These are phyloP conservation scores for Colletotrichum cereale DNA, from an alignment of 2,329 filamentous ascomycete genomes.

Conservation along the genomic window DNA sequence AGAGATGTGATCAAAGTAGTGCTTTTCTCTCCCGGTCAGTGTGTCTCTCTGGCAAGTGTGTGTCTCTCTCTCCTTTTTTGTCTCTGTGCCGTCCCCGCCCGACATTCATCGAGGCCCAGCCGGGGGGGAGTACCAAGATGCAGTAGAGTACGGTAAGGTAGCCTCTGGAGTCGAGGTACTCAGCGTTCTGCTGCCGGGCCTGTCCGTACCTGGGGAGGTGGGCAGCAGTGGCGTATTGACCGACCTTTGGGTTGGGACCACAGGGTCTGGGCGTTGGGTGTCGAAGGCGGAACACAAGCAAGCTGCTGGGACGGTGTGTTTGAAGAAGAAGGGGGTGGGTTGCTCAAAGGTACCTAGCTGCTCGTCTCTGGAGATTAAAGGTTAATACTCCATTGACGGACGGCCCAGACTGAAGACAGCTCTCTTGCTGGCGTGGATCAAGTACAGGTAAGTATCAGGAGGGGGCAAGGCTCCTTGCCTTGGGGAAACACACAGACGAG, in stretches of 20 bases:
- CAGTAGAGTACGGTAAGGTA: slow-evolving; percentile 9
- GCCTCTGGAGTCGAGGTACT: slow-evolving; percentile 16
- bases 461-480: slow-evolving; percentile 34
- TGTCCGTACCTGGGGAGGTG: slow-evolving; percentile 19
- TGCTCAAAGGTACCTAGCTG: slow-evolving; percentile 29
- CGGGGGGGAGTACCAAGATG: slow-evolving; percentile 23
- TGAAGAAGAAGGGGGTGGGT: slow-evolving; percentile 37
- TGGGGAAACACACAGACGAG: slow-evolving; percentile 37
- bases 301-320: slow-evolving; percentile 35
- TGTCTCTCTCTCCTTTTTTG: slow-evolving; percentile 22
- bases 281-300: slow-evolving; percentile 37
- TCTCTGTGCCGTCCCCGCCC: slow-evolving; percentile 20
- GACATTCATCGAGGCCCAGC: slow-evolving; percentile 23
- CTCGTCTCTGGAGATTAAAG: slow-evolving; percentile 36
- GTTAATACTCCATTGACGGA: slow-evolving; percentile 32
- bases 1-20: slow-evolving; percentile 35
- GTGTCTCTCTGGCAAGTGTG: slow-evolving; percentile 27
- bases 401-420: slow-evolving; percentile 18
- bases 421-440: slow-evolving; percentile 26
- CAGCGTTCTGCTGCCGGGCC: slow-evolving; percentile 9
- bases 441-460: slow-evolving; percentile 29
- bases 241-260: slow-evolving; percentile 31
- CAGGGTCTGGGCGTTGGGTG: slow-evolving; percentile 36
- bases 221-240: slow-evolving; percentile 32
- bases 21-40: slow-evolving; percentile 35